Base-by-base conservation (phyloP, 345 rosid species). In the Salix arbutifolia region DNA sequence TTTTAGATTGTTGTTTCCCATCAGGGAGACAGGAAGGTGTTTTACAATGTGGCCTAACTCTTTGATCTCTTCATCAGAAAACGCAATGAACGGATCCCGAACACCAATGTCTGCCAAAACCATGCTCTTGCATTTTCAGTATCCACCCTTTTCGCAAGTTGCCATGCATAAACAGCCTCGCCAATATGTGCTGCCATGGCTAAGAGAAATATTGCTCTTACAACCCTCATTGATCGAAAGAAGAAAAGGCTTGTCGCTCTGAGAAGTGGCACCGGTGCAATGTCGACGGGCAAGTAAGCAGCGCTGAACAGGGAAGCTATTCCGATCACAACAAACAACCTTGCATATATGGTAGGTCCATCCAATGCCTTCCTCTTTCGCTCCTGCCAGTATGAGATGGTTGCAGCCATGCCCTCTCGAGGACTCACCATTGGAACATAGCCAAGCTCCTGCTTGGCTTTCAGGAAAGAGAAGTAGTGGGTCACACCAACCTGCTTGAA, bases 391-490 rank as follows among this genome's bases (percentile, higher is more conserved):
- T 89, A 91, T 19, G 90, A 71, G 77, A 95, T 87, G 2, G 97
- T 95, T 69, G 91, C 91, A 70, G 94, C 94, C 96, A 95, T 89
- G 58, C 97, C 97, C 70, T 91, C 96, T 21, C 70, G 84, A 50
- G 96, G 89, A 83, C 86, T 87, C 80, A 91, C 93, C 86, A 90
- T 78, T 25, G 98, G 98, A 68, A 90, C 88, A 82, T 90, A 93
- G 52, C 98, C 96, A 46, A 93, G 98, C 87, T 95, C 99, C 74
- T 85, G 84, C 85, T 87, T 91, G 31, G 99, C 96, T 84, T 93
- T 95, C 48, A 93, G 93, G 79, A 77, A 88, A 2, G 97, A 95
- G 86, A 95, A 93, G 82, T 91, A 91, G 81, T 89, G 97, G 64
- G 97, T 95, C 58, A 95, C 91, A 38, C 99, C 96, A 2, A 90